Percentiles rank a stretch among this genome's conserved stretches.
Conservation (phyloP, 352 stramenopile genomes). For the Globisporangium abappressorium region DNA sequence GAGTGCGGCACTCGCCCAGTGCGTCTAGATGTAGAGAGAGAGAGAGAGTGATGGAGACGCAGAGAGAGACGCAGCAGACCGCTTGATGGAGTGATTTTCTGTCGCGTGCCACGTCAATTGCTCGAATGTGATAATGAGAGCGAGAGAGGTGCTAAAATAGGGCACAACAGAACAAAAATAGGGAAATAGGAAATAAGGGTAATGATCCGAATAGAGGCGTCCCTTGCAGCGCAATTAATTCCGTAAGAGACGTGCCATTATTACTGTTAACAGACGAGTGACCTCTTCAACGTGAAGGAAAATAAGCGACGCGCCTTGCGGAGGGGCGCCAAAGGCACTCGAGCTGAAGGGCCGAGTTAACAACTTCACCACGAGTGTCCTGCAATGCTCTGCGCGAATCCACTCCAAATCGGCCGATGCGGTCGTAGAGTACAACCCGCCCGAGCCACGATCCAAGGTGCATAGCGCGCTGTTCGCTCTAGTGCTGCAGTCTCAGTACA, state of each 20-base stretch:
- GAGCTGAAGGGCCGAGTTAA: constrained; percentile 38
- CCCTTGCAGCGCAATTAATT: too few species aligned
- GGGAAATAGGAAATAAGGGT: too few species aligned
- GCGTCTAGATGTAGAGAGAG: too few species aligned
- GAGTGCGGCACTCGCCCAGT: too few species aligned
- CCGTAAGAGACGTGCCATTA: too few species aligned
- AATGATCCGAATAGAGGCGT: too few species aligned
- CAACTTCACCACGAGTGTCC: constrained; percentile 38
- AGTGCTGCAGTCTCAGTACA: constrained; percentile 77
- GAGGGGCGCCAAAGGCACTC: constrained; percentile 43
- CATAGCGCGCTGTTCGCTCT: constrained; percentile 36
- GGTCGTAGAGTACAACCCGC: constrained; percentile 77
- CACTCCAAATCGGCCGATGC: constrained; percentile 56
- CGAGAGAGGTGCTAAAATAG: too few species aligned
- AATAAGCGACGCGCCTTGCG: too few species aligned
- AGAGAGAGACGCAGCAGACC: neutral
- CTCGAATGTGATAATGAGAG: neutral
- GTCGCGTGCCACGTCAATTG: neutral
- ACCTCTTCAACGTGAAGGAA: too few species aligned
- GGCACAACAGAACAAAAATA: too few species aligned
- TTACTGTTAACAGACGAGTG: too few species aligned
- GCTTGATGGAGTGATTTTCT: neutral
- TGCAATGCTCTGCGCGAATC: constrained; percentile 83
- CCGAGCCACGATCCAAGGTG: constrained; percentile 43
- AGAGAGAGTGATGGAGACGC: neutral